Conservation (phyloP, 257 asterid genomes). For the Coffea canephora region DNA sequence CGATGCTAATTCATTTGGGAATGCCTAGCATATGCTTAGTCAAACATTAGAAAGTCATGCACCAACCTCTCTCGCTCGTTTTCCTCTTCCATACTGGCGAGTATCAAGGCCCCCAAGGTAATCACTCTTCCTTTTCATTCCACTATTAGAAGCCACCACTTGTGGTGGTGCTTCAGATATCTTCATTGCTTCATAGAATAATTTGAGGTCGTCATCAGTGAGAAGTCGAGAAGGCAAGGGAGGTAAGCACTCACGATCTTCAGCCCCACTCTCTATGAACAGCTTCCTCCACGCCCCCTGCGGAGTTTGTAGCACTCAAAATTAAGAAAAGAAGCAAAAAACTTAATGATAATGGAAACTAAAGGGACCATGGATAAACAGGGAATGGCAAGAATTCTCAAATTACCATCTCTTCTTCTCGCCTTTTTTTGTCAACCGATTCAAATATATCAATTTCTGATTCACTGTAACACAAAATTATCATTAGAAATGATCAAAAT, state of each 20-base stretch:
- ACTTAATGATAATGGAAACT: neutral
- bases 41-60: neutral
- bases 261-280: conserved; percentile 41
- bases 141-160: conserved; percentile 46
- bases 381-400: conserved; percentile 18
- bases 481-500: conserved; percentile 13
- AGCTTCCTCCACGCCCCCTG: conserved; percentile 78
- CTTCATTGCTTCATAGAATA: conserved; percentile 87
- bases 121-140: conserved; percentile 76
- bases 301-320: conserved; percentile 14
- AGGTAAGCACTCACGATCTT: conserved; percentile 50
- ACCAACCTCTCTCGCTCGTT: conserved; percentile 95
- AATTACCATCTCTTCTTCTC: conserved; percentile 75
- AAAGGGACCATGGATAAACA: conserved; percentile 13
- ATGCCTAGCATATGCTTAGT: neutral
- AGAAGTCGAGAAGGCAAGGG: conserved; percentile 88
- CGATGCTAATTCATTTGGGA: neutral
- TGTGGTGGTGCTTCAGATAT: conserved; percentile 53
- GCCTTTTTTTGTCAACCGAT: conserved; percentile 78
- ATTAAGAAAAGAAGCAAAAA: conserved; percentile 15
- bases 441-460: conserved; percentile 95
- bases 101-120: conserved; percentile 83
- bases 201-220: conserved; percentile 70
- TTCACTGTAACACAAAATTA: conserved; percentile 50
- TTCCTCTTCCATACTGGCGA: conserved; percentile 98